Conservation (phyloP, 768 basidiomycete genomes). For the Calocera cornea region DNA sequence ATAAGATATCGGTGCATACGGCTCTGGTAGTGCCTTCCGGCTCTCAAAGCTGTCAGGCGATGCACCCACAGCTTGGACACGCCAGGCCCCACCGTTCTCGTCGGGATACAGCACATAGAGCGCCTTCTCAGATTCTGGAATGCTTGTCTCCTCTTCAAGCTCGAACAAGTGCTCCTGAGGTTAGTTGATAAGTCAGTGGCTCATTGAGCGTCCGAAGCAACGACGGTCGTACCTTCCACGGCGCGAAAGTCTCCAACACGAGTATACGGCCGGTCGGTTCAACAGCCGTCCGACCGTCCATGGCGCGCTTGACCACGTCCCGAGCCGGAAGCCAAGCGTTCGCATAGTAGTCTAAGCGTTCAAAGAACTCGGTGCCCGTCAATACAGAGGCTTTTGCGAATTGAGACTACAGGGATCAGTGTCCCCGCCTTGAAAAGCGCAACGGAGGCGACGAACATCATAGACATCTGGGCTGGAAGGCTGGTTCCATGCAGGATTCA, state of each 20-base stretch:
- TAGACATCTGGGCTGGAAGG: conserved; percentile 44
- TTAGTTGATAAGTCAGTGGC: conserved; percentile 7
- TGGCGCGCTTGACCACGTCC: conserved; percentile 53
- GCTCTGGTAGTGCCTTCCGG: conserved; percentile 82
- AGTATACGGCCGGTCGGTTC: conserved; percentile 68
- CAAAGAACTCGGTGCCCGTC: conserved; percentile 74
- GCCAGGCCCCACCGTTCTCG: conserved; percentile 61
- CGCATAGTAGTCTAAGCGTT: conserved; percentile 64
- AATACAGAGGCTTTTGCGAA: conserved; percentile 71
- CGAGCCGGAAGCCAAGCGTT: conserved; percentile 89
- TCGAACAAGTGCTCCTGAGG: conserved; percentile 78
- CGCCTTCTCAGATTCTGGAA: conserved; percentile 39
- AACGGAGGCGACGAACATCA: conserved; percentile 43
- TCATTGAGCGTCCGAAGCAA: background rate
- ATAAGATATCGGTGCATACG: conserved; percentile 19
- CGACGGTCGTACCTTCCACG: conserved; percentile 63
- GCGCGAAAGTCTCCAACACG: conserved; percentile 62
- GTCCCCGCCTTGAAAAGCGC: background rate
- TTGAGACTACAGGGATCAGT: conserved; percentile 33
- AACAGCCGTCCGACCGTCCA: conserved; percentile 40
- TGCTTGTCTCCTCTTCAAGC: conserved; percentile 48
- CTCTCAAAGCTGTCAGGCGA: conserved; percentile 75
- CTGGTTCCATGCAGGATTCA: conserved; percentile 93
- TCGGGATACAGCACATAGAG: conserved; percentile 89
- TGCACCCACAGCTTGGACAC: conserved; percentile 81